Percentiles rank a stretch among this genome's conserved stretches.
Evolutionary conservation across 2,329 filamentous ascomycete species (phyloP).

Genomic region (Exophiala xenobiotica): DNA sequence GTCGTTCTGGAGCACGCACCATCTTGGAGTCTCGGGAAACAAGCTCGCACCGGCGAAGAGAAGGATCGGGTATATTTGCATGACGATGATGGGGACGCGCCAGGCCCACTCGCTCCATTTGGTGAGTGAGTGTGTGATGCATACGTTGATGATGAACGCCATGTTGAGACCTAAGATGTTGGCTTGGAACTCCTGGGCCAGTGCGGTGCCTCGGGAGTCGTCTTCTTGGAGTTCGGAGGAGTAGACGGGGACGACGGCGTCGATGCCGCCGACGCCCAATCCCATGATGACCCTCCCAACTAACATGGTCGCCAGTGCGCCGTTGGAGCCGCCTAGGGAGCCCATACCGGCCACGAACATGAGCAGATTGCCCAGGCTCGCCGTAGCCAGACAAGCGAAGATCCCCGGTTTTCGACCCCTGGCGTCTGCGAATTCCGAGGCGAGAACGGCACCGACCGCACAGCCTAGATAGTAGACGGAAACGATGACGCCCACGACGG

Average conservation of each 20-base stretch:
- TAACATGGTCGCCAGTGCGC: constrained; percentile 51
- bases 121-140: constrained; percentile 53
- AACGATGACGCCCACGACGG: constrained; percentile 60
- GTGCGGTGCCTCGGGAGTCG: constrained; percentile 55
- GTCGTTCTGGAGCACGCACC: constrained; percentile 54
- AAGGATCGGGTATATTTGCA: constrained; percentile 59
- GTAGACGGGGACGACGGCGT: constrained; percentile 62
- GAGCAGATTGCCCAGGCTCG: constrained; percentile 57
- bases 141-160: constrained; percentile 61
- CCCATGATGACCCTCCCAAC: constrained; percentile 55
- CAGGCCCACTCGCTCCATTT: constrained; percentile 62
- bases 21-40: constrained; percentile 59
- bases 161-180: constrained; percentile 64
- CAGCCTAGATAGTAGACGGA: constrained; percentile 64
- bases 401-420: constrained; percentile 57
- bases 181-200: constrained; percentile 64
- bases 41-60: constrained; percentile 54
- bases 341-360: constrained; percentile 60
- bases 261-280: constrained; percentile 51
- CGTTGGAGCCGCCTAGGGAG: constrained; percentile 32
- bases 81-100: constrained; percentile 60
- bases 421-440: constrained; percentile 56
- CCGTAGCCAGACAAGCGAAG: constrained; percentile 55
- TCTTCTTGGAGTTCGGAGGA: constrained; percentile 58
- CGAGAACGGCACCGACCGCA: constrained; percentile 56